These are phyloP conservation scores for Lojkania enalia DNA, from an alignment of 2,329 filamentous ascomycete species.

Conservation along the genomic window DNA sequence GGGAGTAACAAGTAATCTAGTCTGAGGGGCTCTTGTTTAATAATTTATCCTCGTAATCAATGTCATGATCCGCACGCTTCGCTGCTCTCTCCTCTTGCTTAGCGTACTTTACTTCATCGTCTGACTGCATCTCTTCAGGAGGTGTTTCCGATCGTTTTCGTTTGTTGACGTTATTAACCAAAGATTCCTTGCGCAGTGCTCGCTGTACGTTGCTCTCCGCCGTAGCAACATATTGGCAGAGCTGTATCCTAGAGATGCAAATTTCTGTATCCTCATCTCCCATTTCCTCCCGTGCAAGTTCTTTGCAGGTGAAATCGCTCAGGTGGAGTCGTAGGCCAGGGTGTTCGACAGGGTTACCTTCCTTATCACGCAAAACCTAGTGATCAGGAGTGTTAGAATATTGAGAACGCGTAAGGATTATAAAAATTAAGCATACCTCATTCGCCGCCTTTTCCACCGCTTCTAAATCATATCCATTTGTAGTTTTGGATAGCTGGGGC, in stretches of 20 bases:
- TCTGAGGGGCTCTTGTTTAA: neutral
- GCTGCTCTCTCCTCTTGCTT: constrained; percentile 10
- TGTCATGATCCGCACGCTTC: constrained; percentile 2
- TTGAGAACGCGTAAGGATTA: neutral
- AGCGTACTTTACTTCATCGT: constrained; percentile 11
- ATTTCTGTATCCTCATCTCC: constrained; percentile 7
- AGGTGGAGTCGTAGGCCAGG: constrained; percentile 10
- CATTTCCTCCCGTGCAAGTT: constrained; percentile 8
- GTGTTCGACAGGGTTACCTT: constrained; percentile 9
- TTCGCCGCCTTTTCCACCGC: constrained; percentile 13
- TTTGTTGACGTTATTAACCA: constrained; percentile 14
- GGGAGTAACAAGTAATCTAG: neutral
- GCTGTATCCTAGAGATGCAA: constrained; percentile 5
- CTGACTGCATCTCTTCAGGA: constrained; percentile 13
- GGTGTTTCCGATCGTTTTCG: constrained; percentile 16
- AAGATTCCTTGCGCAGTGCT: constrained; percentile 5
- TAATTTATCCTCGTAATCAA: neutral
- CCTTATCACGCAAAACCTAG: constrained; percentile 23
- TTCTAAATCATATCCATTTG: constrained; percentile 14
- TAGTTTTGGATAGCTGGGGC: constrained; percentile 9
- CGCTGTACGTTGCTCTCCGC: constrained; percentile 3
- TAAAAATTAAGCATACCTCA: constrained; percentile 15
- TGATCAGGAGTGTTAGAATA: constrained; percentile 12
- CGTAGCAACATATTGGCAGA: constrained; percentile 13
- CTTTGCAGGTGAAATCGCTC: constrained; percentile 29